These are phyloP conservation scores for Ceratocystis ficicola DNA, from an alignment of 2,329 filamentous ascomycete species.

Conservation along the genomic window DNA sequence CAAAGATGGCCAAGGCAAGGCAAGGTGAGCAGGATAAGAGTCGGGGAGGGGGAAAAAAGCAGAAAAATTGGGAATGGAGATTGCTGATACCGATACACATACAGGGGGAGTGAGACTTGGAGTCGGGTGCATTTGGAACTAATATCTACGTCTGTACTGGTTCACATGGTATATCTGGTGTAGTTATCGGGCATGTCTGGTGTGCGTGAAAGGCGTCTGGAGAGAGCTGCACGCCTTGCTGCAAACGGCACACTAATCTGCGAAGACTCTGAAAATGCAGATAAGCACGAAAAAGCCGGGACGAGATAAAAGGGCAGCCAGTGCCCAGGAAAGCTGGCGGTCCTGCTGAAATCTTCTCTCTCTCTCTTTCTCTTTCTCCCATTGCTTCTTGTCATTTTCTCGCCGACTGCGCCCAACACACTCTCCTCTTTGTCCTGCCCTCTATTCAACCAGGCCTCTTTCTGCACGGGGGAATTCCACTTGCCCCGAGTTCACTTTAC, in stretches of 20 bases:
- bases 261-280: not conserved
- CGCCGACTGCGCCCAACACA: not conserved
- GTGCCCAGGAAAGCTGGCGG: not conserved
- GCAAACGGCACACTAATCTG: not conserved
- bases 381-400: too few species aligned
- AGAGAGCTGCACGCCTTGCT: not conserved
- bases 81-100: not conserved
- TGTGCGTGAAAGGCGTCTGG: not conserved
- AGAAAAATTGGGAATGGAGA: not conserved
- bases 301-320: not conserved
- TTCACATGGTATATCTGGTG: not conserved
- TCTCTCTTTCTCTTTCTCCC: slow-evolving; percentile 9
- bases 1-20: not conserved
- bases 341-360: not conserved
- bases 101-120: slow-evolving; percentile 10
- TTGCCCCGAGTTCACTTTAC: too few species aligned
- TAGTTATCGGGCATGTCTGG: not conserved
- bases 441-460: not conserved
- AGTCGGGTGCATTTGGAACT: not conserved
- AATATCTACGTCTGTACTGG: not conserved
- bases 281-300: not conserved
- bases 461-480: too few species aligned
- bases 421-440: not conserved
- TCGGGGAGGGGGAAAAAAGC: not conserved
- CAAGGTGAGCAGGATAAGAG: not conserved